A percentile compares a stretch with the other conserved stretches of the same genome.
Evolutionary conservation across 805 yeast species (phyloP).

Genomic region (Metschnikowia gelsemii): DNA sequence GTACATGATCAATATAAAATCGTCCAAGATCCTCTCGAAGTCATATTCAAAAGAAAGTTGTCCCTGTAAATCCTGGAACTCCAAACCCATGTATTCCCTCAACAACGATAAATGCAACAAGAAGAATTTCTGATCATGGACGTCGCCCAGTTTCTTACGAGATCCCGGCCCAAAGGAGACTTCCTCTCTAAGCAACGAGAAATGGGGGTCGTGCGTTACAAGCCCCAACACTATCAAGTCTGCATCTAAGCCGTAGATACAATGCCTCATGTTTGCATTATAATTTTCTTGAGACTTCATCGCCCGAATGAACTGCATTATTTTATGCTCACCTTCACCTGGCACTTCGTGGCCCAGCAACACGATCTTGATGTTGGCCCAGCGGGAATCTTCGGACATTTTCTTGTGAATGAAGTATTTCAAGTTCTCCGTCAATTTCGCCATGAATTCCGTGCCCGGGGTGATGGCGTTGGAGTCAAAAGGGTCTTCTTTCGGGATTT

Average conservation of each 20-base stretch:
- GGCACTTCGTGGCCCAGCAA: constrained; percentile 95
- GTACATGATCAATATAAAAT: constrained; percentile 85
- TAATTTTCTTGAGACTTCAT: constrained; percentile 72
- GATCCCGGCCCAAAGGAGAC: constrained; percentile 74
- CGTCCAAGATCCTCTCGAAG: constrained; percentile 89
- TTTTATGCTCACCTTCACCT: constrained; percentile 98
- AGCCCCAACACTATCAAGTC: constrained; percentile 93
- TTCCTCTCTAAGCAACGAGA: constrained; percentile 91
- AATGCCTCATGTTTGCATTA: constrained; percentile 82
- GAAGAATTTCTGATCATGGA: constrained; percentile 78
- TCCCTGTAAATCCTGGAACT: constrained; percentile 69
- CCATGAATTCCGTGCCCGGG: constrained; percentile 97
- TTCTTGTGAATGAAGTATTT: constrained; percentile 87
- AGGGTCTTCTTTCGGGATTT: constrained; percentile 77
- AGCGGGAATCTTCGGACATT: constrained; percentile 78
- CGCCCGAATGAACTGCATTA: constrained; percentile 86
- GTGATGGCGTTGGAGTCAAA: constrained; percentile 93
- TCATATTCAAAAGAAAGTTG: constrained; percentile 66
- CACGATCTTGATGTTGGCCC: constrained; percentile 77
- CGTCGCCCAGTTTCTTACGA: constrained; percentile 38
- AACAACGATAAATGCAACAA: constrained; percentile 82
- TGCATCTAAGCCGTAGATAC: constrained; percentile 94
- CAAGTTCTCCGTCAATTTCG: constrained; percentile 74
- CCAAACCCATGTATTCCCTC: constrained; percentile 87
- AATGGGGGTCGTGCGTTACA: constrained; percentile 93